phyloP scores from a whole-genome alignment of 1,284 basidiomycete species.

The Malassezia restricta region DNA sequence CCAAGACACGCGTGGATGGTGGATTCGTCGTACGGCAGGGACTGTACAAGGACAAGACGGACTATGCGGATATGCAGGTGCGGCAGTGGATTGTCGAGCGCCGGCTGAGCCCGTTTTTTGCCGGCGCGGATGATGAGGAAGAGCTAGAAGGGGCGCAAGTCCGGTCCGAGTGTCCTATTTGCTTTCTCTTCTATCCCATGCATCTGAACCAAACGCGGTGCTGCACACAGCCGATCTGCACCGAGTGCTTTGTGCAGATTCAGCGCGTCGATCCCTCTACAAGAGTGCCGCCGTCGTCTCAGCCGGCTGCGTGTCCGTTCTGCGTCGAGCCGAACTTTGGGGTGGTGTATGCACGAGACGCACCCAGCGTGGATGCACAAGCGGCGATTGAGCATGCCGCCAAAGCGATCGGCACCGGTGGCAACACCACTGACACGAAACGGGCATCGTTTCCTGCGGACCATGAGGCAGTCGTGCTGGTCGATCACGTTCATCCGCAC shows the following conservation, averaged over 20 bases:
- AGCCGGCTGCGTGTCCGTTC: conserved; percentile 74
- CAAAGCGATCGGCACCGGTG: conserved; percentile 26
- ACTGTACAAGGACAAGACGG: conserved; percentile 62
- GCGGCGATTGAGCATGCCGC: conserved; percentile 20
- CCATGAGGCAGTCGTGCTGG: conserved; percentile 24
- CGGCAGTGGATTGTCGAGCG: conserved; percentile 74
- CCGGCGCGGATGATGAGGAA: conserved; percentile 66
- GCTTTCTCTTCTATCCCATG: conserved; percentile 27
- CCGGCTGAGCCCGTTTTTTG: conserved; percentile 85
- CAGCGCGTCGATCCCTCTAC: conserved; percentile 71
- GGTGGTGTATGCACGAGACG: conserved; percentile 59
- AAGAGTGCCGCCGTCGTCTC: conserved; percentile 30
- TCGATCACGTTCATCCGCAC: conserved; percentile 38
- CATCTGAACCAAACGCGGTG: conserved; percentile 79
- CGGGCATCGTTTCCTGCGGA: conserved; percentile 17
- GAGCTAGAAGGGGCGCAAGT: conserved; percentile 56
- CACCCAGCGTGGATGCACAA: neutral
- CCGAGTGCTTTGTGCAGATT: conserved; percentile 98
- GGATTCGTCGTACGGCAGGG: conserved; percentile 77
- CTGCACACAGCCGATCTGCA: conserved; percentile 95
- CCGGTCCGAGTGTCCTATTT: neutral
- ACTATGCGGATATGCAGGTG: conserved; percentile 80
- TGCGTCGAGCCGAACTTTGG: conserved; percentile 96
- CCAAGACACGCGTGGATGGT: conserved; percentile 47
- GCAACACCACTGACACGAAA: conserved; percentile 11